Base-by-base conservation (phyloP, 2,329 filamentous ascomycete species). In the Trichoderma cornu-damae region DNA sequence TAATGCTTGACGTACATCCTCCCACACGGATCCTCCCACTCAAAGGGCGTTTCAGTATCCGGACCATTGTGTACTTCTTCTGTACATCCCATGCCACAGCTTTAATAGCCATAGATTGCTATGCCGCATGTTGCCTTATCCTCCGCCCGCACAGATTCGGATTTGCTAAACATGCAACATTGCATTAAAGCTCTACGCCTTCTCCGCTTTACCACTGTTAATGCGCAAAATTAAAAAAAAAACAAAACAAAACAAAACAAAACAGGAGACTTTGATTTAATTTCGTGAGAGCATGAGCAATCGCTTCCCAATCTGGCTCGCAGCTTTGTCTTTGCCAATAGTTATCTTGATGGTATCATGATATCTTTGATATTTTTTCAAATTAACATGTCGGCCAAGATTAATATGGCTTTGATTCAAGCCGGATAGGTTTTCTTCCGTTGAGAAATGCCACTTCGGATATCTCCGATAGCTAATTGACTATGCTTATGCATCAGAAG, bases 391-490 rank as follows among this genome's bases (percentile, higher is more conserved):
- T 30, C 18, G 24, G 38, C 4, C 14, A 11, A 46, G 42, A 28
- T 30, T 30, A 16, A 34, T 20, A 4, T 22, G 20, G 28, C 4
- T 28, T 7, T 20, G 9, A 4, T 47, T 37, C 16, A 35, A 28
- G 32, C 52, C 40, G 52, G 42, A 47, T 47, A 35, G 30, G 9
- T 26, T 14, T 35, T 14, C 12, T 44, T 35, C 40, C 50, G 40
- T 37, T 37, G 50, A 34, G 22, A 44, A 28, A 3, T 44, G 9
- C 28, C n/a, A 37, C 37, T 20, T 47, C 52, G 52, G 52, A 55
- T 47, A 55, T 55, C 42, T 47, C 52, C 52, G 52, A 38, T 18
- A 38, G 16, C 22, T 55, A 28, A 55, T 55, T 55, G n/a, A 47
- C 52, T 37, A 37, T 37, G 32, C 24, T 43, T 32, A 37, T 47